Evolutionary conservation across 1,284 basidiomycete species (phyloP).

Genomic region (Sparassis latifolia): DNA sequence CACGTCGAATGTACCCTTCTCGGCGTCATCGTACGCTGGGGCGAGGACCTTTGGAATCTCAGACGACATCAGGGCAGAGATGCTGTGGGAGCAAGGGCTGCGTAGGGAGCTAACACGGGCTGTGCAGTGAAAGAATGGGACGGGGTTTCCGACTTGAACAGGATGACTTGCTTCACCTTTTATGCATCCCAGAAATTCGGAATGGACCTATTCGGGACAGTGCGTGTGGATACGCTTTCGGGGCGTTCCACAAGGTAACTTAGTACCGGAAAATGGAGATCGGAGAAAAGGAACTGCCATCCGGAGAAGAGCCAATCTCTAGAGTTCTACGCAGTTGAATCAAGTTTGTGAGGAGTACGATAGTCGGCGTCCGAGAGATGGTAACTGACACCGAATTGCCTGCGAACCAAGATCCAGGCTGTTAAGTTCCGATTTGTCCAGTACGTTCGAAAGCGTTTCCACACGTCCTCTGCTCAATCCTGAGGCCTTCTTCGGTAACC

Average conservation of each 20-base stretch:
- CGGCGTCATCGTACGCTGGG: conserved; percentile 43
- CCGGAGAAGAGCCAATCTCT: background rate
- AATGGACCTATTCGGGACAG: background rate
- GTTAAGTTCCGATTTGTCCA: background rate
- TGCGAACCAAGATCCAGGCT: background rate
- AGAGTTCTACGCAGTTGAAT: background rate
- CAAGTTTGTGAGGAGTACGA: background rate
- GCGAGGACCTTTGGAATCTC: conserved; percentile 24
- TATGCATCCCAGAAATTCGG: background rate
- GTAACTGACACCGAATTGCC: background rate
- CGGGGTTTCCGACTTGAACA: background rate
- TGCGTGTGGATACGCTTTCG: background rate
- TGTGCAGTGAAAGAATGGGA: conserved; percentile 3
- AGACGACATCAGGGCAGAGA: conserved; percentile 17
- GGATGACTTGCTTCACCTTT: background rate
- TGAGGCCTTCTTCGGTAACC: no score
- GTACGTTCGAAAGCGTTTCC: no score
- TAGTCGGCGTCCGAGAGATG: background rate
- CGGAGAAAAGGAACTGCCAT: background rate
- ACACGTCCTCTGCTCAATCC: no score
- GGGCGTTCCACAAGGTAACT: background rate
- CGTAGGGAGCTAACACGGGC: background rate
- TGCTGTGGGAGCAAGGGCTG: conserved; percentile 5
- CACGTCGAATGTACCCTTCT: conserved; percentile 49
- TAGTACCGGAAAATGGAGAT: background rate